A percentile compares a stretch with the other conserved stretches of the same genome.
Conservation (phyloP, 202 grass and related monocot genomes). For the Brachypodium distachyon region DNA sequence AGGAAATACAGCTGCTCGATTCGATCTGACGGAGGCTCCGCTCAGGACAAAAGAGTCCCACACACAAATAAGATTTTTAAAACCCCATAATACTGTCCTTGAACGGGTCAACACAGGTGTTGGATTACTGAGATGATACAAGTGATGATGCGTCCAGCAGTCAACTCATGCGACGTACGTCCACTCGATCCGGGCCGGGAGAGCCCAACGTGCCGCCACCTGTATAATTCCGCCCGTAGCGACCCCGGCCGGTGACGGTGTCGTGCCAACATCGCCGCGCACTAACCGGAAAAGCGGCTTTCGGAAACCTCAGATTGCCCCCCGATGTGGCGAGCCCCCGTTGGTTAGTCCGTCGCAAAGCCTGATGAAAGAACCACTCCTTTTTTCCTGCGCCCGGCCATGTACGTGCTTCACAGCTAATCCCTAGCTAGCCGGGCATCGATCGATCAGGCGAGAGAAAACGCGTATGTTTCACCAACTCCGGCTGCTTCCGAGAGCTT, state of each 20-base stretch:
- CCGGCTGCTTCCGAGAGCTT: neutral
- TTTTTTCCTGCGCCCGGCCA: neutral
- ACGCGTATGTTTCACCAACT: conserved; percentile 48
- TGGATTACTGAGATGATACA: neutral
- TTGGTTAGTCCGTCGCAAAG: conserved; percentile 15
- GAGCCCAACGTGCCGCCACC: neutral
- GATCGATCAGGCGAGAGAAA: conserved; percentile 23
- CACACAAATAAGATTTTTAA: too few relatives aligned
- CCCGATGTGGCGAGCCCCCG: conserved; percentile 23
- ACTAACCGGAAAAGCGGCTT: conserved; percentile 22
- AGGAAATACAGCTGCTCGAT: too few relatives aligned
- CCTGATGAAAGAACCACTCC: neutral
- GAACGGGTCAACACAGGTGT: conserved; percentile 23
- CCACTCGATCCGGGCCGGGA: neutral
- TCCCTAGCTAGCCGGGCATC: conserved; percentile 32
- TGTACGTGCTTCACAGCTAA: conserved; percentile 78
- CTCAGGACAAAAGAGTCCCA: too few relatives aligned
- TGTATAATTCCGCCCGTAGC: neutral
- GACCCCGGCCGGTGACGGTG: neutral
- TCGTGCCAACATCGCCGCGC: conserved; percentile 33
- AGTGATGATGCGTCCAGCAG: neutral
- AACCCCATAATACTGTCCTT: conserved; percentile 11
- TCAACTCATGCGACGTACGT: too few relatives aligned
- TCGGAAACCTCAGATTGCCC: neutral
- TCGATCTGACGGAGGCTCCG: too few relatives aligned